Evolutionary conservation across 1,284 basidiomycete genomes (phyloP), one percentile per base, ranked within the genome.

Genomic region (Trametes sp.): DNA sequence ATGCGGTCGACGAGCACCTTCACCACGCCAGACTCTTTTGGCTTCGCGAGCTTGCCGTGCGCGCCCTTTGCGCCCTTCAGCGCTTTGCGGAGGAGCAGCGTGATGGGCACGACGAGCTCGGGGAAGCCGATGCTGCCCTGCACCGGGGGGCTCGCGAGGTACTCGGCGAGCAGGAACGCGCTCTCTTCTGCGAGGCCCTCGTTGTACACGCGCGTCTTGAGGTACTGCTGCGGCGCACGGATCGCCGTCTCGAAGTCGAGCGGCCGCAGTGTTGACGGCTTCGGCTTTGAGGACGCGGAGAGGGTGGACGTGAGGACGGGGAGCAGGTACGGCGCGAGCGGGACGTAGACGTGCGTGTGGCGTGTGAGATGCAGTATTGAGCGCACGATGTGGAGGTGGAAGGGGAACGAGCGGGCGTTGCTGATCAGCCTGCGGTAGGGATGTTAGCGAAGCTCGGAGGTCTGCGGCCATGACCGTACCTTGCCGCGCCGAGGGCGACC

Each of bases 91-190:
- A 81, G 4, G 95, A 95, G 26, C 98, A 86, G 24, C n/a, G 89
- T 79, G 41, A 96, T 80, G 1, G 97, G 95, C n/a, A 98, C 86
- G 14, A 89, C 84, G 56, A 98, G 82, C 78, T 99, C 98, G 1
- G 97, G 97, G 80, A 98, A 98, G 0, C 94, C 94, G 60, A 98
- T 90, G 75, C 92, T 93, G 0, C 84, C 87, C 57, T 90, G 90
- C 0, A 92, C 86, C 0, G 84, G 78, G 66, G 74, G 80, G 72
- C 81, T 93, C 63, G 78, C 79, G 58, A 84, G 84, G 86, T 93
- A 95, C 76, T 97, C 94, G 11, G 90, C 88, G 45, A 98, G 82
- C 21, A 95, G 77, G 76, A 87, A 95, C 6, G 84, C 76, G 21
- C 89, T 81, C 76, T 98, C 98, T 61, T 98, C 95, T 1, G 89